Evolutionary conservation across 108 stramenopile species (phyloP).

Genomic region (Poteriospumella lacustris): DNA sequence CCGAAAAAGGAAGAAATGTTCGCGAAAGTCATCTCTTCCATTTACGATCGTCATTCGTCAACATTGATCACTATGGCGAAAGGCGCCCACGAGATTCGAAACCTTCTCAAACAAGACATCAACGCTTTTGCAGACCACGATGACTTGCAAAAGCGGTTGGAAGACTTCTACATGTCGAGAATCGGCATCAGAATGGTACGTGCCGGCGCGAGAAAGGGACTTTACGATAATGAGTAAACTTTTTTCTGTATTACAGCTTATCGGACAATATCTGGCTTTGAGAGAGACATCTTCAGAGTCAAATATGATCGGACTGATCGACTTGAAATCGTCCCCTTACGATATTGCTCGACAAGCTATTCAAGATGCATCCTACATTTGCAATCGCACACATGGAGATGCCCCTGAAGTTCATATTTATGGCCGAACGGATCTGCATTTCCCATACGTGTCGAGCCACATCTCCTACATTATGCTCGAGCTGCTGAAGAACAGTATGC

Average conservation of each 20-base stretch:
- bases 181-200: slow-evolving; percentile 88
- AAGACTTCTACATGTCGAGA: slow-evolving; percentile 88
- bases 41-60: slow-evolving; percentile 83
- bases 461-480: slow-evolving; percentile 91
- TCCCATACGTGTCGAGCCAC: slow-evolving; percentile 87
- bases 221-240: not conserved
- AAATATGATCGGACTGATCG: slow-evolving; percentile 57
- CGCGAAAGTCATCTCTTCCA: slow-evolving; percentile 69
- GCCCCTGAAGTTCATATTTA: slow-evolving; percentile 96
- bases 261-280: slow-evolving; percentile 63
- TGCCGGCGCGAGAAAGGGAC: not conserved
- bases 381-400: slow-evolving; percentile 90
- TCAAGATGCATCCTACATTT: slow-evolving; percentile 93
- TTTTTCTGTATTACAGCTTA: slow-evolving; percentile 50
- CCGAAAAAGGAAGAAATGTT: slow-evolving; percentile 66
- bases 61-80: slow-evolving; percentile 93
- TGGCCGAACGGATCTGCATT: slow-evolving; percentile 74
- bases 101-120: slow-evolving; percentile 53
- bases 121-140: slow-evolving; percentile 14
- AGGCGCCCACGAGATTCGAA: slow-evolving; percentile 73
- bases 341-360: slow-evolving; percentile 89
- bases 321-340: slow-evolving; percentile 71
- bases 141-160: slow-evolving; percentile 79
- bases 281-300: not conserved
- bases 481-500: slow-evolving; percentile 90